Base-by-base conservation (phyloP, 257 asterid genomes). In the Nicotiana otophora region DNA sequence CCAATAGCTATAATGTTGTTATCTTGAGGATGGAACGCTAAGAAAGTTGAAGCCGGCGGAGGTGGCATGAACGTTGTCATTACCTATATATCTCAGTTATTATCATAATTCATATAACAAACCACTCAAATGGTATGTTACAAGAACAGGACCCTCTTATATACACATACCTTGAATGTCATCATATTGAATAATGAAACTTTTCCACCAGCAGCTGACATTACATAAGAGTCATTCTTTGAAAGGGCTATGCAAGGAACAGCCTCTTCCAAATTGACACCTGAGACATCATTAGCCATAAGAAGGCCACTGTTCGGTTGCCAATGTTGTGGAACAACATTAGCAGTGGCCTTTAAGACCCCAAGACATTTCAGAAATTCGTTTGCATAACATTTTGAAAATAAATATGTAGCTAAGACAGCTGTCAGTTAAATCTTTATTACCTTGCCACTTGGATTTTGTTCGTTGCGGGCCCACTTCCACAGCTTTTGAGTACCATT, bases 21-120 rank as follows among this genome's bases (percentile, higher is more conserved):
- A 89, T 95, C 99, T 88, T 89, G 97, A 65, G 98, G 97, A 86
- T 95, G 99, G 86, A 94, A 95, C 3, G 98, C 99, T 83, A 95
- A 84, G 94, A 87, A 95, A 82, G 98, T 92, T 84, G 99, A 94
- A 60, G 98, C 88, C 2, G 98, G 99, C 14, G 99, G 98, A 58
- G 99, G 99, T 28, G 98, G 92, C 99, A 95, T 95, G 88, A 95
- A 95, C 42, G 98, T 95, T 15, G 99, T 94, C 98, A 95, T 95
- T 61, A 92, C 95, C 98, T 95, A 82, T 67, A 83, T 60, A 80
- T 80, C 30, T 65, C 69, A 81, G 17, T 46, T 46, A 80, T 72
- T 61, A 82, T 67, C 31, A 68, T n/a, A 30, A 42, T n/a, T 77
- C 54, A 84, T 48, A 76, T 61, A 51, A 51, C 87, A 68, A 28